Percentiles rank a stretch among this genome's conserved stretches.
These are phyloP conservation scores for Solanum hybrid DNA, from an alignment of 305 asterid genomes.

Conservation along the genomic window DNA sequence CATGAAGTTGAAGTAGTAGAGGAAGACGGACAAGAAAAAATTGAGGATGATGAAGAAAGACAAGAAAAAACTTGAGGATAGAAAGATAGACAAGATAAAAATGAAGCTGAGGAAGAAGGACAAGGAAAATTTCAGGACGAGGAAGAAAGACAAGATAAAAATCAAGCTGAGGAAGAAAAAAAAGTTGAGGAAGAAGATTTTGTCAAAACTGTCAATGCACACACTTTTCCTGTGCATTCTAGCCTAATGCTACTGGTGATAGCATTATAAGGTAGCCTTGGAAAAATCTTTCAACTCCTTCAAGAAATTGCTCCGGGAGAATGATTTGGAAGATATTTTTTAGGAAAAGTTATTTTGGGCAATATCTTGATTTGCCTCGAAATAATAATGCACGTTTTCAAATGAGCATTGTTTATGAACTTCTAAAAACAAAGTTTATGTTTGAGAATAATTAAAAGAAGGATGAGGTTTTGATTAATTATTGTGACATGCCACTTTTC, in stretches of 20 bases:
- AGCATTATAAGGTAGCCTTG: neutral
- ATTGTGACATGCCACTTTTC: neutral
- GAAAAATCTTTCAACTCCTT: neutral
- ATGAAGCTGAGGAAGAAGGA: neutral
- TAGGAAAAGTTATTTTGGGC: neutral
- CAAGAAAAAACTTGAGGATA: neutral
- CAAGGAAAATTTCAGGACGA: neutral
- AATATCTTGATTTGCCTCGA: too few species aligned
- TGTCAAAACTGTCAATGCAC: neutral
- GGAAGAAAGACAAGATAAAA: neutral
- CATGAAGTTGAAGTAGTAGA: neutral
- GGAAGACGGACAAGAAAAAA: neutral
- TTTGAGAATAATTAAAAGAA: neutral
- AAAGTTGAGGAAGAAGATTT: neutral
- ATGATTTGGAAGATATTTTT: neutral
- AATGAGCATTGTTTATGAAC: neutral
- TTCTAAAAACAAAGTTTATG: neutral
- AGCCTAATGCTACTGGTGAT: too few species aligned
- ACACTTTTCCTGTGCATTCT: neutral
- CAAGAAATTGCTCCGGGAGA: neutral
- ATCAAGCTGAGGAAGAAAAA: neutral
- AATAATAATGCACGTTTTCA: neutral
- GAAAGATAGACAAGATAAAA: neutral
- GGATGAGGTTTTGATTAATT: neutral
- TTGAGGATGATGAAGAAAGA: neutral